Evolutionary conservation across 1,284 basidiomycete species (phyloP).

Genomic region (Sporisorium iseilematis-ciliati): DNA sequence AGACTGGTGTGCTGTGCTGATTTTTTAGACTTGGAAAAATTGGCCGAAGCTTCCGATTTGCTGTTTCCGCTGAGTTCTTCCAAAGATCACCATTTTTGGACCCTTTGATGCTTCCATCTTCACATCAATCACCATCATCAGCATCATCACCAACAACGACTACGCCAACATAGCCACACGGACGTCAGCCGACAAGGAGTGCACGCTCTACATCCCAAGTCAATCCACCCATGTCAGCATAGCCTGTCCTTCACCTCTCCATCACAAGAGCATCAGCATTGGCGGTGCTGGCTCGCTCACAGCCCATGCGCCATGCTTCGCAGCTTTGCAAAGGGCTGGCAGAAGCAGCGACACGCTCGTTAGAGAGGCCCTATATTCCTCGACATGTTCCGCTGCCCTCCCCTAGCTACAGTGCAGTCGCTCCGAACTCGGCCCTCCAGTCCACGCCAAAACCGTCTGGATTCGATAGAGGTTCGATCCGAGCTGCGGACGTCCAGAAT

Average conservation of each 20-base stretch:
- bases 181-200: no score
- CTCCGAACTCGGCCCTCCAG: neutral
- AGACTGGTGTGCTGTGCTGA: constrained; percentile 23
- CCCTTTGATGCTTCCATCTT: constrained; percentile 11
- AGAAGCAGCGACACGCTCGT: constrained; percentile 27
- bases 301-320: constrained; percentile 41
- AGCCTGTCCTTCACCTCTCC: neutral
- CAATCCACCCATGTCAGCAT: constrained; percentile 10
- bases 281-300: constrained; percentile 6
- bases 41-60: constrained; percentile 21
- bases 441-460: neutral
- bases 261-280: constrained; percentile 4
- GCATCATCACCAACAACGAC: constrained; percentile 1
- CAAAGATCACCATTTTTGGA: constrained; percentile 24
- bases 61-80: constrained; percentile 7
- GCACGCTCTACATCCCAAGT: neutral
- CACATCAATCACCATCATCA: neutral
- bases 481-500: neutral
- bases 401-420: constrained; percentile 23
- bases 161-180: neutral
- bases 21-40: constrained; percentile 9
- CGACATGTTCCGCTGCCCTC: constrained; percentile 43
- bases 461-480: neutral
- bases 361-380: constrained; percentile 40
- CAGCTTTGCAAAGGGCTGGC: constrained; percentile 41